Conservation (phyloP, 305 asterid species). For the Fraxinus baroniana region DNA sequence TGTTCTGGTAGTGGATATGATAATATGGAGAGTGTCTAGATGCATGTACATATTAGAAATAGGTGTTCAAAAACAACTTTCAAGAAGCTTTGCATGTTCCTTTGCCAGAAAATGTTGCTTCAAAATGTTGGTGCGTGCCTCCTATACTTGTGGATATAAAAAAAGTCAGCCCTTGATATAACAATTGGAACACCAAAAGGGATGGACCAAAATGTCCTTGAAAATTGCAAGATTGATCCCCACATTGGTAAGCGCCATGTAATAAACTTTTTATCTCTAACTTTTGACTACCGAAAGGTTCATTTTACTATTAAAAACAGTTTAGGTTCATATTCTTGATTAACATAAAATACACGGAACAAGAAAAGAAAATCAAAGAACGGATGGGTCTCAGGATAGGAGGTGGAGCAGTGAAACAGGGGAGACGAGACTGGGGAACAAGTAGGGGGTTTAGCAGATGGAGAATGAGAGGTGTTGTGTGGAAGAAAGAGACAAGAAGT, state of each 20-base stretch:
- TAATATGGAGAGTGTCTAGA: constrained; percentile 27
- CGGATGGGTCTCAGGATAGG: background rate
- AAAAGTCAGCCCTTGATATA: constrained; percentile 25
- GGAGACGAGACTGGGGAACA: background rate
- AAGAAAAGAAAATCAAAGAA: background rate
- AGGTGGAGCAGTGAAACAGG: background rate
- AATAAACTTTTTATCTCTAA: background rate
- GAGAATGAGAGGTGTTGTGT: background rate
- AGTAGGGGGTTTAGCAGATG: background rate
- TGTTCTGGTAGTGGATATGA: background rate
- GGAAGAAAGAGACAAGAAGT: background rate
- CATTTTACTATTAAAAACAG: background rate
- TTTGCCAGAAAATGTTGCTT: constrained; percentile 37
- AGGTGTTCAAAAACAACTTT: constrained; percentile 25
- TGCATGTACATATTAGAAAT: constrained; percentile 29
- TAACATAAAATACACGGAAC: background rate
- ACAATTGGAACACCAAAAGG: constrained; percentile 25
- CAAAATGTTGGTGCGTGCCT: constrained; percentile 33
- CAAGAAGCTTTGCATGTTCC: constrained; percentile 37
- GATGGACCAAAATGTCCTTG: constrained; percentile 29
- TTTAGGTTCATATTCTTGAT: background rate
- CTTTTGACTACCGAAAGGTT: background rate
- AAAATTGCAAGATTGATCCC: background rate
- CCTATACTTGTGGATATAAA: constrained; percentile 22
- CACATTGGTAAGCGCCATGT: background rate